Evolutionary conservation across 2,329 filamentous ascomycete species (phyloP).

Genomic region (Mollisiaceae sp.): DNA sequence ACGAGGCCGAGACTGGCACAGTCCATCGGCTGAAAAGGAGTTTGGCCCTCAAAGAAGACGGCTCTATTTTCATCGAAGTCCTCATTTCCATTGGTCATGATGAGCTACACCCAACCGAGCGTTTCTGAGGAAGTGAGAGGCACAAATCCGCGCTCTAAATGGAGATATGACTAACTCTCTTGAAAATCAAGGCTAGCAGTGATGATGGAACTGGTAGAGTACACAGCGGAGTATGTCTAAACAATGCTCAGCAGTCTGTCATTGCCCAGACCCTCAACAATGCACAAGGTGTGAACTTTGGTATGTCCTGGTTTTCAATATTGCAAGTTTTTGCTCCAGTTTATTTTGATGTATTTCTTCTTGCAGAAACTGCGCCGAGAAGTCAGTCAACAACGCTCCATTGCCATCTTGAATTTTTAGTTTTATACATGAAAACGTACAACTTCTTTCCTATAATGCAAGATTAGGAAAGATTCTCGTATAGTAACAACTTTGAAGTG

Average conservation of each 20-base stretch:
- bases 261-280: constrained; percentile 14
- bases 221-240: background rate
- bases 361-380: background rate
- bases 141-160: background rate
- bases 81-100: no score
- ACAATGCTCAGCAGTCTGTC: constrained; percentile 16
- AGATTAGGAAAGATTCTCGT: background rate
- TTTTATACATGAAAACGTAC: background rate
- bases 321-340: background rate
- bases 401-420: background rate
- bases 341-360: background rate
- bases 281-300: constrained; percentile 10
- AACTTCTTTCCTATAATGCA: background rate
- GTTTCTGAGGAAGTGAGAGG: background rate
- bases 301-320: constrained; percentile 3
- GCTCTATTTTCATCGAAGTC: no score
- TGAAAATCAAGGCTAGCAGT: background rate
- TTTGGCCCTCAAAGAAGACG: no score
- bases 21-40: no score
- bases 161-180: background rate
- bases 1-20: no score
- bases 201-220: background rate
- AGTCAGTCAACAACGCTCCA: background rate
- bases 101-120: no score
- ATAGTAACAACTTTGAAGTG: constrained; percentile 9